phyloP scores from a whole-genome alignment of 2,329 filamentous ascomycete genomes.

The Atkinsonella hypoxylon region DNA sequence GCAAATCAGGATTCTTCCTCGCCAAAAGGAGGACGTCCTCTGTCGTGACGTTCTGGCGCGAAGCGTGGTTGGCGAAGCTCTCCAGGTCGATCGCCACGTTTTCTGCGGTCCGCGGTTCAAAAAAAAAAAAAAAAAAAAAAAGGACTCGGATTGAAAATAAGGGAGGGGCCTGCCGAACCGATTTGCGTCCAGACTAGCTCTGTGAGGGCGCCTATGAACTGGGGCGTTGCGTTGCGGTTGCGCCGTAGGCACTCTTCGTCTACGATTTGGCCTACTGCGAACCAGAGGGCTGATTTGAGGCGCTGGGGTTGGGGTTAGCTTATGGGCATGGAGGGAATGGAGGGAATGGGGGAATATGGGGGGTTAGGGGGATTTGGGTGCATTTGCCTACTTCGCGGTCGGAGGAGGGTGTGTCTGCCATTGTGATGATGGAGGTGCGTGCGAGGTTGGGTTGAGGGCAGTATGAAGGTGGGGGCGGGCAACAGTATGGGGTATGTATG shows the following conservation, averaged over 20 bases:
- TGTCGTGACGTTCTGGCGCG: conserved; percentile 65
- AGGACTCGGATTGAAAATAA: too few species aligned
- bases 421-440: conserved; percentile 7
- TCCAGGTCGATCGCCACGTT: conserved; percentile 46
- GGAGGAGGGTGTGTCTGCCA: conserved; percentile 25
- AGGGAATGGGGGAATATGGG: not conserved
- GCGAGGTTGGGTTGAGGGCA: not conserved
- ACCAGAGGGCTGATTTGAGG: conserved; percentile 77
- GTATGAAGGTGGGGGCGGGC: too few species aligned
- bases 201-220: conserved; percentile 78
- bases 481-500: not conserved
- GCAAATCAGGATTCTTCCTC: conserved; percentile 74
- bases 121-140: too few species aligned
- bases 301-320: conserved; percentile 38
- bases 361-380: too few species aligned
- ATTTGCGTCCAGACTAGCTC: conserved; percentile 84
- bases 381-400: conserved; percentile 25
- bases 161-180: too few species aligned
- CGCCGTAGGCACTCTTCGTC: conserved; percentile 58
- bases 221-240: conserved; percentile 75
- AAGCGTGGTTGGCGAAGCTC: conserved; percentile 59
- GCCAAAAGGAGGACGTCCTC: conserved; percentile 83
- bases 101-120: too few species aligned
- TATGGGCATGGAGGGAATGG: not conserved
- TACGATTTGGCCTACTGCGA: conserved; percentile 72